A percentile compares a stretch with the other conserved stretches of the same genome.
Evolutionary conservation across 768 basidiomycete genomes (phyloP).

Genomic region (Collybiopsis luxurians): DNA sequence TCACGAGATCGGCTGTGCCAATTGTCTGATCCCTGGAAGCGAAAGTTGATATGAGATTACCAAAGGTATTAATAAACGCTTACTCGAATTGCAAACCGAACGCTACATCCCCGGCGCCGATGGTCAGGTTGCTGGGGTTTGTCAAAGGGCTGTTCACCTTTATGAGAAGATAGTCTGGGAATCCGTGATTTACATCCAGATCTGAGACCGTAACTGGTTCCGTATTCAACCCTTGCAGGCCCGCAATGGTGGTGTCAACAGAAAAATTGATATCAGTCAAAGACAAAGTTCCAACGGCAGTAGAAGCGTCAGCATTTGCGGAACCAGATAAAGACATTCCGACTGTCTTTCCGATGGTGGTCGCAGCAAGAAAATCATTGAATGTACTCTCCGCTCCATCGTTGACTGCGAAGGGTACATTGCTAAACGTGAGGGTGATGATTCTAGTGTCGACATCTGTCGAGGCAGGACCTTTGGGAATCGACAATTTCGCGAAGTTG

Average conservation of each 20-base stretch:
- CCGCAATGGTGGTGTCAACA: constrained; percentile 55
- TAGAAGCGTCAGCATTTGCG: constrained; percentile 55
- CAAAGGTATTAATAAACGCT: constrained; percentile 15
- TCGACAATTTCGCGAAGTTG: constrained; percentile 55
- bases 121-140: constrained; percentile 59
- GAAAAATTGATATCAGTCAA: constrained; percentile 57
- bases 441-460: constrained; percentile 65
- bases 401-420: constrained; percentile 60
- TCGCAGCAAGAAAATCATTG: constrained; percentile 58
- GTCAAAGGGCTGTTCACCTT: constrained; percentile 57
- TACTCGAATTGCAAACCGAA: constrained; percentile 58
- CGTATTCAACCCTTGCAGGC: constrained; percentile 61
- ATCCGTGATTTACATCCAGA: constrained; percentile 69
- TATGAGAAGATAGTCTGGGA: constrained; percentile 64
- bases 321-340: constrained; percentile 52
- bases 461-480: constrained; percentile 53
- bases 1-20: constrained; percentile 56
- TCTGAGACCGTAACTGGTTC: constrained; percentile 53
- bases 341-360: constrained; percentile 45
- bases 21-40: constrained; percentile 44
- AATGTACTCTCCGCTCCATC: constrained; percentile 49
- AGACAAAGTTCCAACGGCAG: constrained; percentile 62
- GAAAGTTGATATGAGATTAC: not conserved
- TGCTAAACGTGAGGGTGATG: constrained; percentile 56
- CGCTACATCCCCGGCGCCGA: constrained; percentile 61